Evolutionary conservation across 31 red algal genomes (phyloP).

Genomic region (Odonthalia washingtoniensis): DNA sequence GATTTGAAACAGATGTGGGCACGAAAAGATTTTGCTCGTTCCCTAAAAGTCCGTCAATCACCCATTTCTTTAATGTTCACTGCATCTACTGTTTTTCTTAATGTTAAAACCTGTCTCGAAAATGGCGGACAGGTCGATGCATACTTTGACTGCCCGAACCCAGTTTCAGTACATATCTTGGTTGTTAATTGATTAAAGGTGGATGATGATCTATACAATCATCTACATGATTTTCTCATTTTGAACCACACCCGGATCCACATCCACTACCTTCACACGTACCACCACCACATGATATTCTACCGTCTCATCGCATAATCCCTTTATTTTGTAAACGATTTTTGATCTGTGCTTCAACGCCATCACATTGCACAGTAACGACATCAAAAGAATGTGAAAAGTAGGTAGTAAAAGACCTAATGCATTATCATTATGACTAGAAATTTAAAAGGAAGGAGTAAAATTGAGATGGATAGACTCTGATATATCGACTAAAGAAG

Average conservation of each 20-base stretch:
- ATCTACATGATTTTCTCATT: constrained; percentile 26
- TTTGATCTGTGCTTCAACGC: constrained; percentile 29
- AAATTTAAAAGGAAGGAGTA: not conserved
- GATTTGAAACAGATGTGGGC: too few relatives aligned
- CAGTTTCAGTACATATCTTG: too few relatives aligned
- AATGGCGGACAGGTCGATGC: too few relatives aligned
- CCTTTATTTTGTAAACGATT: constrained; percentile 30
- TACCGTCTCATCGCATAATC: constrained; percentile 1
- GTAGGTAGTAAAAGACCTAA: not conserved
- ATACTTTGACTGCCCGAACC: too few relatives aligned
- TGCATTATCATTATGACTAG: not conserved
- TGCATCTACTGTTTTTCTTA: too few relatives aligned
- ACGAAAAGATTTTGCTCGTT: too few relatives aligned
- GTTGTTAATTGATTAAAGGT: too few relatives aligned
- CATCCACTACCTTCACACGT: not conserved
- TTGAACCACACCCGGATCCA: constrained; percentile 22
- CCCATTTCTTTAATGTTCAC: too few relatives aligned
- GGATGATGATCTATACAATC: not conserved
- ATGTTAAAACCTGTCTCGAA: too few relatives aligned
- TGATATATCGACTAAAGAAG: constrained; percentile 19
- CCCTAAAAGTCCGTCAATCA: too few relatives aligned
- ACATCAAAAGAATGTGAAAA: not conserved
- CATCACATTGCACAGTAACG: not conserved
- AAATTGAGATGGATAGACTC: constrained; percentile 16
- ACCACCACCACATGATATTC: constrained; percentile 18